Evolutionary conservation across 306 rosid species (phyloP).

Genomic region (Quercus suber): DNA sequence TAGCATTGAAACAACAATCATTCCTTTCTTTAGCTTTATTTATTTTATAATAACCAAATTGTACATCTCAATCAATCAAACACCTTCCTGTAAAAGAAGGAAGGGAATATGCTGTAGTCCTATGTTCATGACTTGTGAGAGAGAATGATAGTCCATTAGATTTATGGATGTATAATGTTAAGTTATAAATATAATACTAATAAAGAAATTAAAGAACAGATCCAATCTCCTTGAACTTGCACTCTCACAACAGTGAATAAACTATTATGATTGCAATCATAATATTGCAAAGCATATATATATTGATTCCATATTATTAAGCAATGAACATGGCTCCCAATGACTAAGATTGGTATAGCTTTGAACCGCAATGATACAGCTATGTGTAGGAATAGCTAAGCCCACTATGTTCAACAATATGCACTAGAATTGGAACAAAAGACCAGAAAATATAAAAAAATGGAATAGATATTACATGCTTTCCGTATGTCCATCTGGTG

Average conservation of each 20-base stretch:
- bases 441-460: conserved; percentile 4
- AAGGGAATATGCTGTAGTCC: not conserved
- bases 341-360: not conserved
- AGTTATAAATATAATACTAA: not conserved
- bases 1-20: not conserved
- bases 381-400: not conserved
- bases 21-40: conserved; percentile 1
- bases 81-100: not conserved
- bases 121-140: not conserved
- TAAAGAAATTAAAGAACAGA: conserved; percentile 12
- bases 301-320: not conserved
- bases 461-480: not conserved
- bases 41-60: not conserved
- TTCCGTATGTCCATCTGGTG: not conserved
- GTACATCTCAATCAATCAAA: not conserved
- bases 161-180: not conserved
- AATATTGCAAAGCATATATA: not conserved
- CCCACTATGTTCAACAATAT: not conserved
- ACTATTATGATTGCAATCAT: no score
- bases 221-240: not conserved
- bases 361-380: not conserved
- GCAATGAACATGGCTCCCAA: not conserved
- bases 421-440: not conserved
- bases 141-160: conserved; percentile 22
- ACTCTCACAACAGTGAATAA: no score